Percentiles rank a stretch among this genome's conserved stretches.
phyloP scores from a whole-genome alignment of 2,329 filamentous ascomycete species.

The Colletotrichum euphorbiae region DNA sequence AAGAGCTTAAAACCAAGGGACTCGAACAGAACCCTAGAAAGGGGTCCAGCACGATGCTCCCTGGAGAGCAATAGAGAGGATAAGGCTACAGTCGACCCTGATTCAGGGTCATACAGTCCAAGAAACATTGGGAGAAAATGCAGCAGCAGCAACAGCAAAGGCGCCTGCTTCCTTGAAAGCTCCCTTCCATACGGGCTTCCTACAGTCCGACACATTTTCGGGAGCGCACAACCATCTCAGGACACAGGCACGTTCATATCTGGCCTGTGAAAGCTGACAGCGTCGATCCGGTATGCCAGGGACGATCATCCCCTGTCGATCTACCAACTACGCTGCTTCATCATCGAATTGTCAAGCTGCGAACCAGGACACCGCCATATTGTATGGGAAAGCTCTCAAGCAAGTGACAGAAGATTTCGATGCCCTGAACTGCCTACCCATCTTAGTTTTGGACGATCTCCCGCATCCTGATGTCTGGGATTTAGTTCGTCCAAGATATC shows the following conservation, averaged over 20 bases:
- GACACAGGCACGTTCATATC: constrained; percentile 1
- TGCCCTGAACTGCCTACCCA: background rate
- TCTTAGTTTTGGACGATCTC: constrained; percentile 29
- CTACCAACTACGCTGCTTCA: background rate
- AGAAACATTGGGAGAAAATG: background rate
- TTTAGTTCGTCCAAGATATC: background rate
- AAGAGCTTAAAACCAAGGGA: constrained; percentile 5
- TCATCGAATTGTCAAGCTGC: constrained; percentile 22
- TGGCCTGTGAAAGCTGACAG: constrained; percentile 29
- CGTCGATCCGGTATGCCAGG: constrained; percentile 25
- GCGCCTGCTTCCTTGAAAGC: background rate
- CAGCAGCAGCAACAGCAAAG: background rate
- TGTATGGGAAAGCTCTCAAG: constrained; percentile 29
- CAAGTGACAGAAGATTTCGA: constrained; percentile 16
- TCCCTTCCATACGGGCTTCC: constrained; percentile 31
- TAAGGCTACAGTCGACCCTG: background rate
- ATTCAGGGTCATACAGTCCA: background rate
- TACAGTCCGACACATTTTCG: constrained; percentile 11
- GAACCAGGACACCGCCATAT: constrained; percentile 9
- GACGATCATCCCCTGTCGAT: constrained; percentile 38
- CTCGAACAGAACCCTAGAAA: background rate
- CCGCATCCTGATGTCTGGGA: constrained; percentile 17
- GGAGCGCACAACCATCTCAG: constrained; percentile 1
- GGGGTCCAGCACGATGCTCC: background rate
- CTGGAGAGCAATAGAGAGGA: background rate